These are phyloP conservation scores for Penicillium vulpinum DNA, from an alignment of 2,329 filamentous ascomycete genomes.

Conservation along the genomic window DNA sequence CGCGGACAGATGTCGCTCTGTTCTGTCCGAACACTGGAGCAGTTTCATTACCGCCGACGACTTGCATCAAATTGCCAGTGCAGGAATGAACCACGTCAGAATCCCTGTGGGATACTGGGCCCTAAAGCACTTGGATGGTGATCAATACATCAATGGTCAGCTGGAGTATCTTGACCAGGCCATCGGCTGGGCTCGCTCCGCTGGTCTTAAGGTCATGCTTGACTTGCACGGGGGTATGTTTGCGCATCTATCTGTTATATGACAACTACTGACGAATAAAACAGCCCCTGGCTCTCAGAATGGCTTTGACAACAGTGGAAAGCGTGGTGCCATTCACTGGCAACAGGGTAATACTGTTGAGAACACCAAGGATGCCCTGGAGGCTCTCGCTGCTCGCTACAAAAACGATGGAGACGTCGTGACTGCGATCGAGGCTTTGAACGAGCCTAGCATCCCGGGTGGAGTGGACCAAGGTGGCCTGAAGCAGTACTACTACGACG, in stretches of 20 bases:
- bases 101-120: constrained; percentile 70
- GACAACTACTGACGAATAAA: constrained; percentile 1
- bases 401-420: constrained; percentile 59
- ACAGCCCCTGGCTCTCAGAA: constrained; percentile 63
- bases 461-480: constrained; percentile 47
- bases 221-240: constrained; percentile 65
- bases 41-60: constrained; percentile 58
- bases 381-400: constrained; percentile 60
- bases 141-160: constrained; percentile 65
- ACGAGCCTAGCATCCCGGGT: constrained; percentile 43
- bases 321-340: constrained; percentile 42
- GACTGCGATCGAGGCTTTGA: constrained; percentile 50
- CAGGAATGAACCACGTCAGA: constrained; percentile 63
- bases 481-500: constrained; percentile 57
- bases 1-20: constrained; percentile 47
- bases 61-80: constrained; percentile 56
- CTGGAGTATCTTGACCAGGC: constrained; percentile 58
- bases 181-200: constrained; percentile 58
- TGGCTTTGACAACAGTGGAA: constrained; percentile 67
- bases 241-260: too few species aligned
- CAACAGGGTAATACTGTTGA: constrained; percentile 37
- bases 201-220: constrained; percentile 64
- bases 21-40: constrained; percentile 59
- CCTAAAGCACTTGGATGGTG: constrained; percentile 52
- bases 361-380: constrained; percentile 55